A percentile compares a stretch with the other conserved stretches of the same genome.
Evolutionary conservation across 2,329 filamentous ascomycete species (phyloP).

Genomic region (Neophaeococcomyces mojaviensis): DNA sequence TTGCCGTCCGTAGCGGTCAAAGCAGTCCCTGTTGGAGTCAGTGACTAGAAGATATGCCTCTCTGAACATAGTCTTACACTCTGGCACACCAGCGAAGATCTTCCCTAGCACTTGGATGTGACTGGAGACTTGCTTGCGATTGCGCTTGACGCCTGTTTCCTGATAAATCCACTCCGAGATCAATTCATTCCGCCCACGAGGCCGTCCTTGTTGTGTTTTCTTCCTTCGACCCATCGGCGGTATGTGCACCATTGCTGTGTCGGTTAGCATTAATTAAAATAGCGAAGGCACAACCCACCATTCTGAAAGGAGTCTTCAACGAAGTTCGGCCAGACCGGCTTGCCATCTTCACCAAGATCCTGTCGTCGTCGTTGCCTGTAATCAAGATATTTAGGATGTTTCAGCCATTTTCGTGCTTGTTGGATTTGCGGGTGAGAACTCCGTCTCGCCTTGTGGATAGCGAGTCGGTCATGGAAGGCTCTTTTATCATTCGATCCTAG

Average conservation of each 20-base stretch:
- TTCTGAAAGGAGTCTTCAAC: conserved; percentile 43
- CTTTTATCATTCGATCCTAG: conserved; percentile 21
- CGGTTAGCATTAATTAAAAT: conserved; percentile 14
- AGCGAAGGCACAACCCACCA: conserved; percentile 27
- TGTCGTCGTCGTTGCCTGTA: conserved; percentile 37
- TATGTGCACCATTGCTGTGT: conserved; percentile 44
- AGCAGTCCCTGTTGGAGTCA: conserved; percentile 8
- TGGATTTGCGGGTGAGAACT: conserved; percentile 2
- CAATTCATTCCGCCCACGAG: conserved; percentile 54
- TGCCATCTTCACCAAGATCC: conserved; percentile 37
- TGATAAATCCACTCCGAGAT: conserved; percentile 52
- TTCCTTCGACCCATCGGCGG: conserved; percentile 53
- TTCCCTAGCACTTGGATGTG: conserved; percentile 57
- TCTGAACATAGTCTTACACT: conserved; percentile 37
- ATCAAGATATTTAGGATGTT: conserved; percentile 33
- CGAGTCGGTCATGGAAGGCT: conserved; percentile 5
- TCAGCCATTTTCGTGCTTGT: conserved; percentile 15
- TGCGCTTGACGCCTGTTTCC: conserved; percentile 45
- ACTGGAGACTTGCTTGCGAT: conserved; percentile 56
- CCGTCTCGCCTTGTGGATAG: conserved; percentile 1
- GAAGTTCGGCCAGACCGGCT: conserved; percentile 39
- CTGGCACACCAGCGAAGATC: conserved; percentile 45
- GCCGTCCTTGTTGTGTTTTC: conserved; percentile 44
- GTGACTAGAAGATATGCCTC: neutral
- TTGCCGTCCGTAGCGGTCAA: conserved; percentile 6